Evolutionary conservation across 176 grass and related monocot species (phyloP).

Genomic region (Neostapfia colusana): DNA sequence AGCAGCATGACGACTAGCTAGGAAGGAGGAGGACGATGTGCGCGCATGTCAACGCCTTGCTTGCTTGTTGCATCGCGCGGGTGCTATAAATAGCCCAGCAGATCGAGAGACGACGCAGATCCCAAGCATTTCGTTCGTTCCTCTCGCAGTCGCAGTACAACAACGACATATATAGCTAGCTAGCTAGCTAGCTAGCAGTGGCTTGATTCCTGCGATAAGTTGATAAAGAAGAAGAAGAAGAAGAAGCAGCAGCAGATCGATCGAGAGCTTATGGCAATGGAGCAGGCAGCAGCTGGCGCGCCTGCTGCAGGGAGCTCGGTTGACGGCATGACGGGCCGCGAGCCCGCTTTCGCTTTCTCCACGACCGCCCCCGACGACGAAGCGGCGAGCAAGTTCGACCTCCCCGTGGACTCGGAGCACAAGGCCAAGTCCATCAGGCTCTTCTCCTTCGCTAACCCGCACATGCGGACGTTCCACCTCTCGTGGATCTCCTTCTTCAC

Average conservation of each 20-base stretch:
- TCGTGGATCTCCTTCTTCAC: constrained; percentile 93
- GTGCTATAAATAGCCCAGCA: background rate
- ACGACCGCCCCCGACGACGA: background rate
- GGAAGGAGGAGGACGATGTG: no score
- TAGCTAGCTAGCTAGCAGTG: no score
- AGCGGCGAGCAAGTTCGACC: constrained; percentile 40
- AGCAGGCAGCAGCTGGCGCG: background rate
- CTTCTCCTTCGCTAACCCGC: constrained; percentile 59
- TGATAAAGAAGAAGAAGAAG: no score
- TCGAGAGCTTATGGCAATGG: no score
- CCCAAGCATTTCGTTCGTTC: background rate
- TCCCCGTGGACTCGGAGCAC: constrained; percentile 83
- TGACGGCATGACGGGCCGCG: constrained; percentile 56
- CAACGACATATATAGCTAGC: no score
- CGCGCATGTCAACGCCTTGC: background rate
- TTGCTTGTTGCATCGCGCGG: no score
- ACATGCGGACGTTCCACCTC: constrained; percentile 63
- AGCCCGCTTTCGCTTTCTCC: constrained; percentile 54
- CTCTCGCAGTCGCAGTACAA: no score
- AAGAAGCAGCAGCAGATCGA: no score
- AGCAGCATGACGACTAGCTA: no score
- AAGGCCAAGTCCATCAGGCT: constrained; percentile 67
- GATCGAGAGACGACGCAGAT: no score
- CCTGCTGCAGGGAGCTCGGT: constrained; percentile 46
- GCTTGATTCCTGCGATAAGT: no score